These are phyloP conservation scores for Turritis glabra DNA, from an alignment of 345 rosid species.

Conservation along the genomic window DNA sequence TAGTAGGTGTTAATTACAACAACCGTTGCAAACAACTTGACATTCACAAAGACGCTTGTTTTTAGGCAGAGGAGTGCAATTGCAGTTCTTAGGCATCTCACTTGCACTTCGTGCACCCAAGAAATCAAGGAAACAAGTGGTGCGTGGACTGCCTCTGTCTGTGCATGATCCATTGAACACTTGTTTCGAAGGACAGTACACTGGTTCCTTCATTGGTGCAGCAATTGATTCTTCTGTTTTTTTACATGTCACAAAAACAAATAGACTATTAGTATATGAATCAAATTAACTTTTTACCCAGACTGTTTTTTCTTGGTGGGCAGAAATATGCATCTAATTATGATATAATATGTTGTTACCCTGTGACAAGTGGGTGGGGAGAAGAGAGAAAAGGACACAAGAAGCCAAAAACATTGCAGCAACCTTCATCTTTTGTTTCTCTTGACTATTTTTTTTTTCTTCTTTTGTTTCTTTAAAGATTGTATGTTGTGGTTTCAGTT, in stretches of 20 bases:
- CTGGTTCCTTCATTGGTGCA: neutral
- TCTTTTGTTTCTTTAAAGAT: neutral
- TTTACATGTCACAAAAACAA: constrained; percentile 1
- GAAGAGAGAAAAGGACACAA: constrained; percentile 23
- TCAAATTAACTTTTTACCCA: neutral
- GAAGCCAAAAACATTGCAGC: constrained; percentile 5
- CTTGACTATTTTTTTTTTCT: neutral
- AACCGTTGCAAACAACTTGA: neutral
- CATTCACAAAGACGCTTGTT: constrained; percentile 25
- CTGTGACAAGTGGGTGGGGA: neutral
- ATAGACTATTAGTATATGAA: neutral
- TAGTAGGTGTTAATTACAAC: constrained; percentile 9
- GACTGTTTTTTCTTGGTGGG: neutral
- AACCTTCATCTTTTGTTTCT: constrained; percentile 15
- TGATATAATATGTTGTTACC: constrained; percentile 6
- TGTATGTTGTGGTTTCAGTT: constrained; percentile 17
- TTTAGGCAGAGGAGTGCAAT: constrained; percentile 23
- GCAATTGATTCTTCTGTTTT: neutral
- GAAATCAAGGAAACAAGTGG: constrained; percentile 24
- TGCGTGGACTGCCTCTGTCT: constrained; percentile 20
- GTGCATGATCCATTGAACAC: constrained; percentile 32
- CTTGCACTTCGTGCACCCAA: constrained; percentile 15
- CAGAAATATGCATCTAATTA: neutral
- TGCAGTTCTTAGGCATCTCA: constrained; percentile 29
- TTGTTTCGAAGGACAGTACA: constrained; percentile 15